A percentile compares a stretch with the other conserved stretches of the same genome.
These are phyloP conservation scores for Ustilago tritici DNA, from an alignment of 1,284 basidiomycete genomes.

Conservation along the genomic window DNA sequence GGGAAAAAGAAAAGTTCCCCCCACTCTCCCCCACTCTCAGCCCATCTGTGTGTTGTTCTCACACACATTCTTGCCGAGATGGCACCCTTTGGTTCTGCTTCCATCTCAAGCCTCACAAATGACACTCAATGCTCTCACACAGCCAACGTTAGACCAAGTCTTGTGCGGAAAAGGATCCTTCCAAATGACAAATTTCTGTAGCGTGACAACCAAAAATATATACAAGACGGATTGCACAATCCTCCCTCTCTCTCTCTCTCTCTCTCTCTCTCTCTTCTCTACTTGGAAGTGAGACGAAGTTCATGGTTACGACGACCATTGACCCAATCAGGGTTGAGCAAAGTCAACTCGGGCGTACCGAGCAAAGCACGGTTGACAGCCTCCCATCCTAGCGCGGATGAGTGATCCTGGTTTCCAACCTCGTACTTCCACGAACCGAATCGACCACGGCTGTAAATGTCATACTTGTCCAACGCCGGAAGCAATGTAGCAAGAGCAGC, in stretches of 20 bases:
- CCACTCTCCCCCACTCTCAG: no score
- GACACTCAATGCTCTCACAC: not conserved
- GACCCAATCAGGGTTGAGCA: constrained; percentile 72
- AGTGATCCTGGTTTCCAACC: constrained; percentile 74
- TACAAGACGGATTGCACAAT: constrained; percentile 5
- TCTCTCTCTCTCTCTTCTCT: not conserved
- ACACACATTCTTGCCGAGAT: constrained; percentile 21
- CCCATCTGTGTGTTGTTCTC: no score
- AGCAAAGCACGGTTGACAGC: constrained; percentile 72
- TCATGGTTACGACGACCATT: constrained; percentile 72
- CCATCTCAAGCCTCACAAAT: not conserved
- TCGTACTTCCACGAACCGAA: constrained; percentile 75
- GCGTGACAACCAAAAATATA: constrained; percentile 17
- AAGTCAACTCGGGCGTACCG: constrained; percentile 72
- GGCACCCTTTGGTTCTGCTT: not conserved
- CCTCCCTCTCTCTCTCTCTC: not conserved
- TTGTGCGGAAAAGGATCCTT: constrained; percentile 8
- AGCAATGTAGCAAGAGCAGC: constrained; percentile 71
- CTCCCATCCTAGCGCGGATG: constrained; percentile 74
- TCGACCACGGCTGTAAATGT: constrained; percentile 72
- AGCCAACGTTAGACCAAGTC: no score
- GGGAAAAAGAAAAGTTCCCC: no score
- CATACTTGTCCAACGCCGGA: constrained; percentile 71
- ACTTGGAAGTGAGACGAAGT: constrained; percentile 64
- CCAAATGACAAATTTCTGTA: constrained; percentile 16